Evolutionary conservation across 1,139 yeast genomes (phyloP), one percentile per base, ranked within the genome.

Genomic region (Candida dubliniensis): DNA sequence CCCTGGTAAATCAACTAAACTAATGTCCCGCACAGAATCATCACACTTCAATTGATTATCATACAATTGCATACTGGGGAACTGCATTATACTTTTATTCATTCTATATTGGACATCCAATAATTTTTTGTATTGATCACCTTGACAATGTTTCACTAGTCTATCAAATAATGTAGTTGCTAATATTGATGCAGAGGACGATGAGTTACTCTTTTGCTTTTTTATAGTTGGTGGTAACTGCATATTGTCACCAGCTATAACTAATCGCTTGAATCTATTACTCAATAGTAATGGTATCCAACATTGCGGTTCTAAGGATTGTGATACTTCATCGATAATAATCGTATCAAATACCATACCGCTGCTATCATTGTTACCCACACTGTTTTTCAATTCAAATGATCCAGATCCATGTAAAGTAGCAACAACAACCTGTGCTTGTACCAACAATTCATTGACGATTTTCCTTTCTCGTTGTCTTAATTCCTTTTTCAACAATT

Each of bases 271-370:
- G 32, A 83, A 77, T 4, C 79, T 73, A 32, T 78, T 69, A 54
- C 85, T 88, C 40, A 76, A 77, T 12, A 88, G 70, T n/a, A 93
- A 51, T 0, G 99, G 98, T 27, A 93, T 89, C 98, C 98, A 91
- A 59, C 97, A 90, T 56, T 93, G 96, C 1, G 98, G 96, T 58
- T 93, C 97, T 45, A 91, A 65, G 3, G 97, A 77, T 61, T 93
- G 99, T 0, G 97, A 89, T 0, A 93, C 97, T 63, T 93, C 99
- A 63, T 93, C 99, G 37, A 93, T 90, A 15, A 93, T 87, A 23
- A 93, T 74, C 0, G 96, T 84, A 55, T 88, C 90, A 57, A 93
- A 89, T 13, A 83, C 58, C 5, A 74, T 74, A 53, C 55, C 62
- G 13, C 52, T 5, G 5, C 5, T 18, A 5, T 18, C 5, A 18